Conservation (phyloP, 2,329 filamentous ascomycete species). For the Aspergillus glaucus region DNA sequence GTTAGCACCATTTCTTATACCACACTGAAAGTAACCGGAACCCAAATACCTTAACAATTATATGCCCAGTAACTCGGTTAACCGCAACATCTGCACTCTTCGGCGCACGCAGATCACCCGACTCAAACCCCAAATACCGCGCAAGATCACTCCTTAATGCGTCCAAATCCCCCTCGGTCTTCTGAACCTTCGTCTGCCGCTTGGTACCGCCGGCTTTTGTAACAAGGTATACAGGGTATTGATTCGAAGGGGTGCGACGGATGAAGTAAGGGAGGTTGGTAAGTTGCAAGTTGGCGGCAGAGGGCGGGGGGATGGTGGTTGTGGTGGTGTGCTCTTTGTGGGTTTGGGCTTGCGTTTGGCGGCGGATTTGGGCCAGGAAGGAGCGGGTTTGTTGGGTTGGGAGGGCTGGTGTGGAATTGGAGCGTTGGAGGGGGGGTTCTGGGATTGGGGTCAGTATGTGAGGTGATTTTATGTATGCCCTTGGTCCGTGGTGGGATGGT, state of each 20-base stretch:
- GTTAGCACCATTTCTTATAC: slow-evolving; percentile 6
- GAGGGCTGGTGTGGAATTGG: slow-evolving; percentile 10
- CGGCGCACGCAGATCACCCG: slow-evolving; percentile 33
- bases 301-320: slow-evolving; percentile 19
- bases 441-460: slow-evolving; percentile 6
- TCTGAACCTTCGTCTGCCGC: slow-evolving; percentile 68
- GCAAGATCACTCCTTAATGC: slow-evolving; percentile 60
- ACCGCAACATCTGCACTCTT: slow-evolving; percentile 40
- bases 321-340: slow-evolving; percentile 21
- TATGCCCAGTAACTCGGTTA: slow-evolving; percentile 61
- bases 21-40: background rate
- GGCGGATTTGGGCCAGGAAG: slow-evolving; percentile 33
- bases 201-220: slow-evolving; percentile 69
- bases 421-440: slow-evolving; percentile 18
- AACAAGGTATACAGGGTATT: slow-evolving; percentile 71
- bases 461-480: background rate
- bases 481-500: background rate
- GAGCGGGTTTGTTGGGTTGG: slow-evolving; percentile 27
- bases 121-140: slow-evolving; percentile 50
- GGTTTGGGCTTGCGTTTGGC: slow-evolving; percentile 30
- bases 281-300: slow-evolving; percentile 25
- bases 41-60: slow-evolving; percentile 61
- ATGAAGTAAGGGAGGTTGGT: slow-evolving; percentile 62
- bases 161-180: slow-evolving; percentile 66
- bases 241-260: slow-evolving; percentile 61